Percentiles rank a stretch among this genome's conserved stretches.
Evolutionary conservation across 805 yeast species (phyloP).

Genomic region (Saccharomyces kudriavzevii): DNA sequence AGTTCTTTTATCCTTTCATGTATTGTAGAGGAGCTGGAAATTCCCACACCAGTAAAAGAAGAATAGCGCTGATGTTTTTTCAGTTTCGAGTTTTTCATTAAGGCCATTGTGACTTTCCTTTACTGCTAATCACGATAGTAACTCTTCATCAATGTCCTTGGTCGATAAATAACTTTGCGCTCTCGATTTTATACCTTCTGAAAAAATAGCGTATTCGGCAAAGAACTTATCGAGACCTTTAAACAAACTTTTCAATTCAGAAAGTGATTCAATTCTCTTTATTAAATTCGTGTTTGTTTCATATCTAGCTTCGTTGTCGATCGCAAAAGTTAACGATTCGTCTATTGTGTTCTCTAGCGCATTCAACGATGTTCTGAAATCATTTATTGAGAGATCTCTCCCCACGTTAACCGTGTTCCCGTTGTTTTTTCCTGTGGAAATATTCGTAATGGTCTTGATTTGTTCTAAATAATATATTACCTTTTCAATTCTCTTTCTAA

Average conservation of each 20-base stretch:
- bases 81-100: background rate
- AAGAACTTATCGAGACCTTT: constrained; percentile 44
- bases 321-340: constrained; percentile 34
- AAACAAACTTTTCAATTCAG: constrained; percentile 45
- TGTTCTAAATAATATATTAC: constrained; percentile 42
- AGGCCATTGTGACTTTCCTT: background rate
- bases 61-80: too few relatives aligned
- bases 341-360: constrained; percentile 40
- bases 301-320: constrained; percentile 10
- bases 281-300: constrained; percentile 32
- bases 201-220: constrained; percentile 42
- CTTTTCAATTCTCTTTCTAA: constrained; percentile 38
- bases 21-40: background rate
- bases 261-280: constrained; percentile 40
- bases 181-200: constrained; percentile 33
- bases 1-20: background rate
- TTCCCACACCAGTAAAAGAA: background rate
- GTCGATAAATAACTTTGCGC: constrained; percentile 29
- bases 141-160: constrained; percentile 21
- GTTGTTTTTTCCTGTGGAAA: background rate
- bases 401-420: background rate
- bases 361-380: constrained; percentile 34
- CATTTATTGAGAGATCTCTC: constrained; percentile 23
- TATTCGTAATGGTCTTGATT: constrained; percentile 30
- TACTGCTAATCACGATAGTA: constrained; percentile 1